Conservation (phyloP, 768 basidiomycete species). For the Inosperma sp. region DNA sequence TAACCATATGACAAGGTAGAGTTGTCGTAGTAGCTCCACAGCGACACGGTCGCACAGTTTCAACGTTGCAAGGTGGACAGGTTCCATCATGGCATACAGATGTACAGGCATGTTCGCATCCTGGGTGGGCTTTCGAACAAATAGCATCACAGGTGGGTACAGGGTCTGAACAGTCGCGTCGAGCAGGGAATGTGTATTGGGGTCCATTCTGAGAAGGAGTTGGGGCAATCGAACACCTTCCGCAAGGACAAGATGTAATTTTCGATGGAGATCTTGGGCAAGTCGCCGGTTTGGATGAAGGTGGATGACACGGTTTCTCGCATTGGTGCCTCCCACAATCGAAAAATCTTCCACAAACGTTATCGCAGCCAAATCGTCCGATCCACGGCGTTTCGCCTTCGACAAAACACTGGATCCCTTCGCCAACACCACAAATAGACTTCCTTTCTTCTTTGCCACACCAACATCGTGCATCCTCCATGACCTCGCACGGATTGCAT, state of each 20-base stretch:
- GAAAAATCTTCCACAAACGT: conserved; percentile 60
- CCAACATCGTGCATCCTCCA: conserved; percentile 61
- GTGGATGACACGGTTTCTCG: conserved; percentile 71
- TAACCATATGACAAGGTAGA: conserved; percentile 51
- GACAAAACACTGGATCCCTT: conserved; percentile 38
- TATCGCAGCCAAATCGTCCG: conserved; percentile 57
- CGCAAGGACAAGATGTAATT: conserved; percentile 80
- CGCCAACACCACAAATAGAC: conserved; percentile 63
- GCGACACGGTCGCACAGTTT: conserved; percentile 74
- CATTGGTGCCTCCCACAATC: conserved; percentile 80
- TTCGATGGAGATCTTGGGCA: conserved; percentile 73
- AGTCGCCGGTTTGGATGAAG: conserved; percentile 46
- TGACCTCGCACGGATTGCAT: conserved; percentile 61
- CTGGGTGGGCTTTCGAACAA: conserved; percentile 59
- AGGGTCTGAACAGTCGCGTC: conserved; percentile 59
- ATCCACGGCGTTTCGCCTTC: conserved; percentile 52
- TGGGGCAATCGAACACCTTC: conserved; percentile 50
- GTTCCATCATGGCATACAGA: conserved; percentile 67
- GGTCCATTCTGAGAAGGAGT: conserved; percentile 22
- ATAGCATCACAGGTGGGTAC: conserved; percentile 73
- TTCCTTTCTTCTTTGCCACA: conserved; percentile 67
- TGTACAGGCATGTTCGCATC: conserved; percentile 74
- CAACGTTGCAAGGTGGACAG: conserved; percentile 75
- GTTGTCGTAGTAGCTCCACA: conserved; percentile 67
- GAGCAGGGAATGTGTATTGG: conserved; percentile 38